Evolutionary conservation across 2,329 filamentous ascomycete species (phyloP).

Genomic region (Fusarium luffae): DNA sequence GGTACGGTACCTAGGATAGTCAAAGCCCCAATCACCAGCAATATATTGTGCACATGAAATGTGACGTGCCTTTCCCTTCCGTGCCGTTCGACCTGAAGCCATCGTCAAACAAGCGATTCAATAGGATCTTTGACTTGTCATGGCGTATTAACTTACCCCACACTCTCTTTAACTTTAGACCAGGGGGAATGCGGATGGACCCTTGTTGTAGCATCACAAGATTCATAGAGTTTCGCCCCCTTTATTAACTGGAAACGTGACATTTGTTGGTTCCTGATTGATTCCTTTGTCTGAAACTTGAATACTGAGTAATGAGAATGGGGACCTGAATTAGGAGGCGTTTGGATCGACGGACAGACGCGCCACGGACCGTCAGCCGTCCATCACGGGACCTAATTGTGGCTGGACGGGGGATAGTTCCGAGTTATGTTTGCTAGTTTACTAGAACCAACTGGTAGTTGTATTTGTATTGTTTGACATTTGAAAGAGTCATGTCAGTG

Average conservation of each 20-base stretch:
- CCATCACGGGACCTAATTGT: conserved; percentile 35
- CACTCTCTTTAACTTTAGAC: conserved; percentile 15
- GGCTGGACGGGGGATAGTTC: conserved; percentile 32
- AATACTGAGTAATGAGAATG: conserved; percentile 4
- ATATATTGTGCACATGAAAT: neutral
- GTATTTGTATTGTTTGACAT: conserved; percentile 11
- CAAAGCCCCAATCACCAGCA: neutral
- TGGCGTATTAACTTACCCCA: conserved; percentile 39
- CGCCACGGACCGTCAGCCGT: conserved; percentile 42
- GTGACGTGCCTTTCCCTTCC: neutral
- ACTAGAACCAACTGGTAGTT: neutral
- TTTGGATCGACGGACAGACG: conserved; percentile 32
- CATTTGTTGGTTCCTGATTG: neutral
- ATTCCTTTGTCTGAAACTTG: neutral
- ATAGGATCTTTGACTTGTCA: conserved; percentile 16
- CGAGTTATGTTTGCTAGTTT: conserved; percentile 1
- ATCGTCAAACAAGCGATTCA: conserved; percentile 29
- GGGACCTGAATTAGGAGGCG: conserved; percentile 12
- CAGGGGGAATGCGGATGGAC: conserved; percentile 4
- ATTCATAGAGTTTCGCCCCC: neutral
- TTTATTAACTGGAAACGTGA: neutral
- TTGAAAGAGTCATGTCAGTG: conserved; percentile 5
- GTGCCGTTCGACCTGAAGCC: conserved; percentile 13
- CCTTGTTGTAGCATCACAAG: conserved; percentile 36
- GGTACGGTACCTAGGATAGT: conserved; percentile 20